Base-by-base conservation (phyloP, 2,329 filamentous ascomycete genomes). In the Fusarium circinatum region DNA sequence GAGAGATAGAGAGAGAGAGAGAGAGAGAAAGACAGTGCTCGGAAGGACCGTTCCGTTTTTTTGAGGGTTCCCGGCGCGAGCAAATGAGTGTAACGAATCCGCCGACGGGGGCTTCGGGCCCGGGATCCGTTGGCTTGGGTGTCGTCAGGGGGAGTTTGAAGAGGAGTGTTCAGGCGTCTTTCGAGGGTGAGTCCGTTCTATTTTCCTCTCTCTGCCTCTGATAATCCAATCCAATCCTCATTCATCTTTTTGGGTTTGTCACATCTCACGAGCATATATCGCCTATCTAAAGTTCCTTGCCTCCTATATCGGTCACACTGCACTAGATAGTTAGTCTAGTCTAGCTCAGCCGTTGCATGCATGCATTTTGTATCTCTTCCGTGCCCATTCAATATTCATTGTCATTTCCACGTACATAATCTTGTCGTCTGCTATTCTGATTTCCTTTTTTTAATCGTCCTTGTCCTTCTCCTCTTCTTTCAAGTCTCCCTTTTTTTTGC, bases 161-260 rank as follows among this genome's bases (percentile, higher is more conserved):
- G 83, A 85, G 89, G 78, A 89, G 85, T 75, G 87, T 89, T 62
- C 89, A 90, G 80, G 85, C 88, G 70, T 86, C 87, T 42, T 90
- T 91, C 83, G 88, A 91, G 82, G 89, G 89, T 90, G 85, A 77
- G 57, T 69, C 73, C 42, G 61, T 63, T 71, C n/a, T 26, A 30
- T 59, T 48, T 47, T 36, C 49, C 49, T 38, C 26, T 59, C 18
- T 28, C 14, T 28, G 4, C 18, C 8, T 10, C 24, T 45, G 26
- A 30, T 65, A 38, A 44, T 65, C 20, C 45, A 45, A 44, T 45
- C 42, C 42, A 20, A 47, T 30, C 18, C 6, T 5, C 58, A 7
- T 26, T 47, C 58, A 17, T 26, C 12, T 28, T 38, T 42, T 34
- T 30, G 22, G n/a, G 26, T 26, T 44, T 39, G 39, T 49, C 64